These are phyloP conservation scores for Melampsora larici-populina DNA, from an alignment of 1,284 basidiomycete species.

Conservation along the genomic window DNA sequence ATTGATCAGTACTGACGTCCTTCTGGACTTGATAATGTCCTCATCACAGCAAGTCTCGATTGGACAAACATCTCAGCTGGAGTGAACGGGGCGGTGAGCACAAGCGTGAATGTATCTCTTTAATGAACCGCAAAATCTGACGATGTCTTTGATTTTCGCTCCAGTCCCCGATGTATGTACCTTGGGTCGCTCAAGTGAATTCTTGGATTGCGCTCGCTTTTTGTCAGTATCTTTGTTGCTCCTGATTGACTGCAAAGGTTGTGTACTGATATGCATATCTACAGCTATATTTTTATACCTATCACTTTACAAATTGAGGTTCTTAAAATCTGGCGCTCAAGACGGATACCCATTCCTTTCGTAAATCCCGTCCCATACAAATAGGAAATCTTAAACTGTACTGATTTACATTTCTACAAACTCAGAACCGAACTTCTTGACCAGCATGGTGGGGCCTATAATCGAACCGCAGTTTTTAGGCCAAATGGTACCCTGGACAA, in stretches of 20 bases:
- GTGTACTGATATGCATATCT: not conserved
- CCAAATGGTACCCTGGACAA: conserved; percentile 28
- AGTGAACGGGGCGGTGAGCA: conserved; percentile 44
- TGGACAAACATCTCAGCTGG: conserved; percentile 44
- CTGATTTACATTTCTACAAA: not conserved
- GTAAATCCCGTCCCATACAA: conserved; percentile 10
- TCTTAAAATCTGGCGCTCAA: conserved; percentile 25
- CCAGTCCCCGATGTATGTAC: conserved; percentile 44
- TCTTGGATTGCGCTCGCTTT: conserved; percentile 41
- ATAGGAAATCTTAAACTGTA: not conserved
- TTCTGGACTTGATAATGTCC: not conserved
- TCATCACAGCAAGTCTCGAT: conserved; percentile 39
- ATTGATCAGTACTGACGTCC: not conserved
- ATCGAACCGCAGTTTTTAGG: conserved; percentile 36
- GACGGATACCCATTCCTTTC: conserved; percentile 42
- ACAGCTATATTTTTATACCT: conserved; percentile 42
- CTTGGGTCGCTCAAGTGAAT: conserved; percentile 43
- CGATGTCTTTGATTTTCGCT: not conserved
- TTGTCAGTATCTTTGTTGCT: not conserved
- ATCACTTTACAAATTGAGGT: conserved; percentile 37
- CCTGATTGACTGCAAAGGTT: not conserved
- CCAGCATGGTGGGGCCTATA: conserved; percentile 22
- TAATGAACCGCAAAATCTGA: not conserved
- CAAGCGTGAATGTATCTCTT: not conserved
- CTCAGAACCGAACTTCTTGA: conserved; percentile 33